phyloP scores from a whole-genome alignment of 495 filamentous ascomycete species.

The Penicillium manginii region DNA sequence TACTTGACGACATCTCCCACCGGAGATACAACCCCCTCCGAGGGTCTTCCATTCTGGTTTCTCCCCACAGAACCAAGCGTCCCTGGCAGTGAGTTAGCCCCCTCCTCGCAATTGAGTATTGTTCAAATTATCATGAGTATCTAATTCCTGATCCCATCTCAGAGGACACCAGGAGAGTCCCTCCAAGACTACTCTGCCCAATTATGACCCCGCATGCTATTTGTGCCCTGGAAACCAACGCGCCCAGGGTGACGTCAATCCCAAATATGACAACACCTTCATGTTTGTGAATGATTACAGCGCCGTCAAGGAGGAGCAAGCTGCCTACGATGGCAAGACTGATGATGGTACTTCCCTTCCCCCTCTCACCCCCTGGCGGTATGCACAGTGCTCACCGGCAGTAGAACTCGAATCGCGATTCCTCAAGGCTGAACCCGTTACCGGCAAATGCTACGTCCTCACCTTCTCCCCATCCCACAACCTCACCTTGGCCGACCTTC shows the following conservation, averaged over 20 bases:
- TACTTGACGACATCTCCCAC: conserved; percentile 97
- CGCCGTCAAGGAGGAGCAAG: conserved; percentile 93
- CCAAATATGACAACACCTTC: conserved; percentile 83
- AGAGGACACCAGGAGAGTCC: conserved; percentile 91
- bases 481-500: conserved; percentile 86
- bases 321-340: conserved; percentile 60
- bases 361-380: background rate
- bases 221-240: conserved; percentile 94
- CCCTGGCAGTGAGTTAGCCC: conserved; percentile 87
- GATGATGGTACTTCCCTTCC: conserved; percentile 47
- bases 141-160: background rate
- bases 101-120: background rate
- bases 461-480: conserved; percentile 91
- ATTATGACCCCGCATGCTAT: conserved; percentile 87
- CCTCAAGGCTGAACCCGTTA: conserved; percentile 82
- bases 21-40: conserved; percentile 90
- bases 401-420: conserved; percentile 75
- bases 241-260: conserved; percentile 88
- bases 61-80: conserved; percentile 92
- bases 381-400: conserved; percentile 9
- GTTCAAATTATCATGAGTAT: background rate
- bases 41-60: conserved; percentile 89
- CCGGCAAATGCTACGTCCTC: conserved; percentile 96
- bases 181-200: conserved; percentile 74
- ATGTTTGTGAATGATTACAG: conserved; percentile 98